These are phyloP conservation scores for Barnettozyma vustinii DNA, from an alignment of 805 yeast species.

Conservation along the genomic window DNA sequence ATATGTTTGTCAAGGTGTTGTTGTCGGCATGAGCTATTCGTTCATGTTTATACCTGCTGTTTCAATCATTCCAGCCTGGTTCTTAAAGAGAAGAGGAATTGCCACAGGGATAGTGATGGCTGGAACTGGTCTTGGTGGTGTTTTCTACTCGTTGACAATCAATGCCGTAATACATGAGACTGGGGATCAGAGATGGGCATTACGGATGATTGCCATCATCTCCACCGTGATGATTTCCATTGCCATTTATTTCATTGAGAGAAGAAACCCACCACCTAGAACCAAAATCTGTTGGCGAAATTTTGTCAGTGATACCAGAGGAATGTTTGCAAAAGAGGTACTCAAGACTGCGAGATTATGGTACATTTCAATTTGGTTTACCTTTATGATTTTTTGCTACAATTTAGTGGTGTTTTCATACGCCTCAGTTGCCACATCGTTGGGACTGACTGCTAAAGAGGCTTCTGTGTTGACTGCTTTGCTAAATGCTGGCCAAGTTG, in stretches of 20 bases:
- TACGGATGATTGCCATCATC: slow-evolving; percentile 40
- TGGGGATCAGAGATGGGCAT: slow-evolving; percentile 43
- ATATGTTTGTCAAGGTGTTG: slow-evolving; percentile 61
- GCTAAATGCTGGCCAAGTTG: slow-evolving; percentile 40
- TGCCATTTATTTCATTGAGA: slow-evolving; percentile 33
- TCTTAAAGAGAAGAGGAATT: slow-evolving; percentile 52
- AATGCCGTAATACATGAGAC: slow-evolving; percentile 37
- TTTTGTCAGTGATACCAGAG: slow-evolving; percentile 18
- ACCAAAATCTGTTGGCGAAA: slow-evolving; percentile 7
- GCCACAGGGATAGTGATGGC: slow-evolving; percentile 43
- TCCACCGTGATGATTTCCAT: slow-evolving; percentile 32
- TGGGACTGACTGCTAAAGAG: slow-evolving; percentile 41
- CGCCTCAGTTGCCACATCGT: slow-evolving; percentile 40
- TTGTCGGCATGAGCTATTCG: slow-evolving; percentile 49
- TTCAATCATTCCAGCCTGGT: slow-evolving; percentile 65
- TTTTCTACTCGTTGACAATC: slow-evolving; percentile 37
- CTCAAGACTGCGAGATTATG: slow-evolving; percentile 27
- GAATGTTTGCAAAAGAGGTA: slow-evolving; percentile 31
- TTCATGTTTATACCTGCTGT: slow-evolving; percentile 54
- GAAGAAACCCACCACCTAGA: slow-evolving; percentile 25
- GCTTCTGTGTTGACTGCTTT: slow-evolving; percentile 43
- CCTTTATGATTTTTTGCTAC: slow-evolving; percentile 35
- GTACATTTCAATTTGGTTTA: slow-evolving; percentile 33
- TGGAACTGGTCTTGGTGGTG: slow-evolving; percentile 53
- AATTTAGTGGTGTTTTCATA: slow-evolving; percentile 40